Evolutionary conservation across 768 basidiomycete genomes (phyloP).

Genomic region (Clitopilus passeckerianus): DNA sequence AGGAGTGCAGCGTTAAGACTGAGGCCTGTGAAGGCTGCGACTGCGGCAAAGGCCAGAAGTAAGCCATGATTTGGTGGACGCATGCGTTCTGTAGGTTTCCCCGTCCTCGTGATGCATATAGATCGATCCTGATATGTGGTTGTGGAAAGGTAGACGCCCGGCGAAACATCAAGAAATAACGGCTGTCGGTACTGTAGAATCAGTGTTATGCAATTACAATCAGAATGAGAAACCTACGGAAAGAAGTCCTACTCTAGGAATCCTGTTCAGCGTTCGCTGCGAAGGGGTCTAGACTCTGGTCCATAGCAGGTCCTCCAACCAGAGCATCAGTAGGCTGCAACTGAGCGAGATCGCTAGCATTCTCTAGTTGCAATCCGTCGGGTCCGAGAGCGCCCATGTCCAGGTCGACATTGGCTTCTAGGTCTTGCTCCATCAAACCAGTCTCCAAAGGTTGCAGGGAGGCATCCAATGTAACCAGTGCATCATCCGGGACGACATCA

Average conservation of each 20-base stretch:
- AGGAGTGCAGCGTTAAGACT: constrained; percentile 16
- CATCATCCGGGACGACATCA: constrained; percentile 26
- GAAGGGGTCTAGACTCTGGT: constrained; percentile 59
- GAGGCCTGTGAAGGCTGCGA: constrained; percentile 22
- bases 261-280: constrained; percentile 13
- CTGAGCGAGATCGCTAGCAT: constrained; percentile 49
- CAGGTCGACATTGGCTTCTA: constrained; percentile 40
- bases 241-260: background rate
- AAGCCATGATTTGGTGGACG: background rate
- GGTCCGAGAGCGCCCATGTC: constrained; percentile 64
- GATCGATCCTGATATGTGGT: background rate
- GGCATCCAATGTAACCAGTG: constrained; percentile 45
- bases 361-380: constrained; percentile 57
- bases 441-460: constrained; percentile 51
- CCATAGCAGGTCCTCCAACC: constrained; percentile 58
- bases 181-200: too few relatives aligned
- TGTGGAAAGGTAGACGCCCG: too few relatives aligned
- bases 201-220: too few relatives aligned
- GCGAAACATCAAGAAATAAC: too few relatives aligned
- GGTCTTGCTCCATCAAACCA: constrained; percentile 31
- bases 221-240: background rate
- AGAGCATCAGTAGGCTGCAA: constrained; percentile 48
- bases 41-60: constrained; percentile 29
- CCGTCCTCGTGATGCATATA: background rate
- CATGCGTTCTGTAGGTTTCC: background rate